These are phyloP conservation scores for Volvariella volvacea DNA, from an alignment of 1,284 basidiomycete species.

Conservation along the genomic window DNA sequence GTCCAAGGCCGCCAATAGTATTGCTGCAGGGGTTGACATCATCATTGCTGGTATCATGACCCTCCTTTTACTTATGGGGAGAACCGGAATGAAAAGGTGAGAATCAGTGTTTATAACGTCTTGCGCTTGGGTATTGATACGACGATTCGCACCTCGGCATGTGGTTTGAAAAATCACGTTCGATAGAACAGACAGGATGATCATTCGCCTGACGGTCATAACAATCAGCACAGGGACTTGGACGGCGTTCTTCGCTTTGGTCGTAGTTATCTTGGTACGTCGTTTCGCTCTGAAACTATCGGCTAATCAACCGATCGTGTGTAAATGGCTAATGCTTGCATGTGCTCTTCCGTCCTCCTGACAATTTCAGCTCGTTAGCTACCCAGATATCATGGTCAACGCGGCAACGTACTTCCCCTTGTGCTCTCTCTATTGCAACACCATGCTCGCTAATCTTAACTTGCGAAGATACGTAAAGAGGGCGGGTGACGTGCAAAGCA, in stretches of 20 bases:
- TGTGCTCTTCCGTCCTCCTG: no score
- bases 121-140: no score
- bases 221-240: slow-evolving; percentile 15
- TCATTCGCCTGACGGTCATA: slow-evolving; percentile 12
- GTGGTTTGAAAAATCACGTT: no score
- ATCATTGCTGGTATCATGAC: not conserved
- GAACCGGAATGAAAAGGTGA: not conserved
- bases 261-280: slow-evolving; percentile 13
- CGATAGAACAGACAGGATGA: slow-evolving; percentile 9
- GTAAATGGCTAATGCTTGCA: no score
- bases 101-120: no score
- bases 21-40: not conserved
- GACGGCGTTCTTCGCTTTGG: slow-evolving; percentile 15
- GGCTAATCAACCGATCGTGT: no score
- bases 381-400: slow-evolving; percentile 17
- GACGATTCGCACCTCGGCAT: no score
- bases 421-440: slow-evolving; percentile 25
- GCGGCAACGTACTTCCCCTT: slow-evolving; percentile 21
- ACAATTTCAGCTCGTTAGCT: slow-evolving; percentile 11
- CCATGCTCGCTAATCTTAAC: slow-evolving; percentile 24
- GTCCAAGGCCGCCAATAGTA: not conserved
- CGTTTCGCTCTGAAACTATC: not conserved
- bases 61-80: not conserved
- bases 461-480: no score
- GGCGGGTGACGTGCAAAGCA: no score